Percentiles rank a stretch among this genome's conserved stretches.
These are phyloP conservation scores for Ustilago loliicola DNA, from an alignment of 1,284 basidiomycete species.

Conservation along the genomic window DNA sequence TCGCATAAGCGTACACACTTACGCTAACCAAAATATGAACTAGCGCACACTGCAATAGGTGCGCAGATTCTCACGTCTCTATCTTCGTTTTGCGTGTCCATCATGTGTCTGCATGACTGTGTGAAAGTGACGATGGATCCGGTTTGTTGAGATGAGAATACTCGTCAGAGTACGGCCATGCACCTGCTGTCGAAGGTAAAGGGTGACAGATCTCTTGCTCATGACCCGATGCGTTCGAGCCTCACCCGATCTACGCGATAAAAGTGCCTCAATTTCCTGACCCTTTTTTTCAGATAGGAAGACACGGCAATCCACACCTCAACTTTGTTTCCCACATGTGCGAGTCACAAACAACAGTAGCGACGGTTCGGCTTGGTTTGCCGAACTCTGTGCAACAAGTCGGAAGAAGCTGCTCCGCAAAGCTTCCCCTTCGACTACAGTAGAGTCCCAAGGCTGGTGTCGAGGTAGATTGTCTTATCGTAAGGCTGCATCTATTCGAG, in stretches of 20 bases:
- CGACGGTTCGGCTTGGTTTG: not conserved
- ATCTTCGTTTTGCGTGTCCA: not conserved
- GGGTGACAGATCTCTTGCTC: not conserved
- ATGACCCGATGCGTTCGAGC: not conserved
- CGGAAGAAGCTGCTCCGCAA: conserved; percentile 9
- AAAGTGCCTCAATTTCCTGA: not conserved
- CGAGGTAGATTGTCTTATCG: not conserved
- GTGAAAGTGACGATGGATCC: not conserved
- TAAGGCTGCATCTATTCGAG: conserved; percentile 2
- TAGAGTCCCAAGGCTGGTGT: not conserved
- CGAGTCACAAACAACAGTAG: not conserved
- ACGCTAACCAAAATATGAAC: conserved; percentile 25
- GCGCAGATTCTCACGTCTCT: conserved; percentile 24
- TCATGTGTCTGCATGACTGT: not conserved
- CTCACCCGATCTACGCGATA: not conserved
- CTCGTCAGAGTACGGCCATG: not conserved
- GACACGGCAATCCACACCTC: conserved; percentile 5
- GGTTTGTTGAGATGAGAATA: not conserved
- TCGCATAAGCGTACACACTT: conserved; percentile 27
- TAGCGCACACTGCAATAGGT: conserved; percentile 7
- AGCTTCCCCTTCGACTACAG: not conserved
- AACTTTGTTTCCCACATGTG: not conserved
- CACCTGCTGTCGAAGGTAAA: not conserved
- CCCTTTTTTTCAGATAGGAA: not conserved
- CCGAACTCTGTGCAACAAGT: not conserved